Percentiles rank a stretch among this genome's conserved stretches.
Evolutionary conservation across 352 stramenopile genomes (phyloP).

Genomic region (Globisporangium heterothallicum): DNA sequence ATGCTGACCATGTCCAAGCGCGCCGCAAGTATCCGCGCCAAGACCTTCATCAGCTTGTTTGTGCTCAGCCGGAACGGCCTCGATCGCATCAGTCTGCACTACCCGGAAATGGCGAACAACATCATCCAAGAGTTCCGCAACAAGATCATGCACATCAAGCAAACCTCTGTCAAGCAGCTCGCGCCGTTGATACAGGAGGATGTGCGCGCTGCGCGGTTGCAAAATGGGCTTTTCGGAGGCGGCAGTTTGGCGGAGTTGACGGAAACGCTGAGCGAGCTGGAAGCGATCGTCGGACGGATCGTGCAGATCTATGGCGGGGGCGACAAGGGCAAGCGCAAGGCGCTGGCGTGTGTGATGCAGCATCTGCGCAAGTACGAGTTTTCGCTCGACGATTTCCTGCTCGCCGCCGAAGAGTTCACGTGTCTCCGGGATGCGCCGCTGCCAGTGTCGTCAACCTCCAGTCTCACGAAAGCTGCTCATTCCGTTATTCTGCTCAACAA

Average conservation of each 20-base stretch:
- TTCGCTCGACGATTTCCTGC: slow-evolving; percentile 64
- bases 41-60: slow-evolving; percentile 74
- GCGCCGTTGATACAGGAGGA: slow-evolving; percentile 36
- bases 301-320: slow-evolving; percentile 64
- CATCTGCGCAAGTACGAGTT: slow-evolving; percentile 82
- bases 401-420: slow-evolving; percentile 51
- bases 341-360: slow-evolving; percentile 66
- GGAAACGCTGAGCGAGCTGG: slow-evolving; percentile 48
- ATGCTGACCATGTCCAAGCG: slow-evolving; percentile 80
- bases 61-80: slow-evolving; percentile 69
- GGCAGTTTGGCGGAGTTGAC: slow-evolving; percentile 30
- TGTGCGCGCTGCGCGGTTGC: slow-evolving; percentile 27
- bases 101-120: slow-evolving; percentile 73
- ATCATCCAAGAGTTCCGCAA: slow-evolving; percentile 74
- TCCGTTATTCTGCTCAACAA: slow-evolving; percentile 34
- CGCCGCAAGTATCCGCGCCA: slow-evolving; percentile 72
- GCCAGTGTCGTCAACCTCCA: neutral
- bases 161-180: slow-evolving; percentile 26
- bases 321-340: slow-evolving; percentile 68
- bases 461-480: slow-evolving; percentile 7
- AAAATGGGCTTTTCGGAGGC: slow-evolving; percentile 21
- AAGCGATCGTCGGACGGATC: slow-evolving; percentile 44
- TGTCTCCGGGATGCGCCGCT: slow-evolving; percentile 6
- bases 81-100: slow-evolving; percentile 68
- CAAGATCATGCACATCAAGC: slow-evolving; percentile 80